Evolutionary conservation across 805 yeast species (phyloP).

Genomic region (Ogataea philodendri): DNA sequence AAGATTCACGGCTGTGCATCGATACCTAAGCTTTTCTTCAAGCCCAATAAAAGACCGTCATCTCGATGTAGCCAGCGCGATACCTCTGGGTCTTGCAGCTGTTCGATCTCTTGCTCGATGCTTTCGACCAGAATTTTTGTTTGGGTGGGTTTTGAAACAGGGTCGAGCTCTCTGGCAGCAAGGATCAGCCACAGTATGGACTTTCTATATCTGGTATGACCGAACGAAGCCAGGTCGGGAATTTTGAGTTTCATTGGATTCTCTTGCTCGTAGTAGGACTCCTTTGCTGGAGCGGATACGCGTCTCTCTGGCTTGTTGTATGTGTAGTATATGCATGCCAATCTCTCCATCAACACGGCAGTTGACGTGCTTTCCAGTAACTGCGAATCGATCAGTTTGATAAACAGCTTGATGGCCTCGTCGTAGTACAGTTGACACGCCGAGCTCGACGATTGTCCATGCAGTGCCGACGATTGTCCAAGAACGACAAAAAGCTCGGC

Average conservation of each 20-base stretch:
- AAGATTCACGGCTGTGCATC: constrained; percentile 11
- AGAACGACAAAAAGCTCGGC: constrained; percentile 61
- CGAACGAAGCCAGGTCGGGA: constrained; percentile 42
- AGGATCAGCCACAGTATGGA: constrained; percentile 74
- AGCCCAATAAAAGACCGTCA: constrained; percentile 23
- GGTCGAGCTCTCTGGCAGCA: constrained; percentile 71
- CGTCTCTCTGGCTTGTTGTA: constrained; percentile 25
- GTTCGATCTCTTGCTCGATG: constrained; percentile 21
- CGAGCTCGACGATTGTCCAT: constrained; percentile 16
- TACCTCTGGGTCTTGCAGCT: constrained; percentile 1
- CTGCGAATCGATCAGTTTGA: constrained; percentile 44
- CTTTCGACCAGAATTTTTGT: constrained; percentile 24
- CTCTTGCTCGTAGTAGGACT: constrained; percentile 35
- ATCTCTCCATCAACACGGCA: constrained; percentile 37
- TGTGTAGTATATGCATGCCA: constrained; percentile 32
- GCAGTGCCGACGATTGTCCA: constrained; percentile 35
- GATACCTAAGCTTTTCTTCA: constrained; percentile 18
- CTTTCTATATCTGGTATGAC: constrained; percentile 66
- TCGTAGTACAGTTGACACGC: constrained; percentile 41
- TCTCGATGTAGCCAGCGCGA: constrained; percentile 30
- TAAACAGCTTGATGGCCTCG: constrained; percentile 45
- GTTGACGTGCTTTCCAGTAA: constrained; percentile 44
- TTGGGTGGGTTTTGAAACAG: constrained; percentile 27
- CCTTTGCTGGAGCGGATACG: constrained; percentile 7
- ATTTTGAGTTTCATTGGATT: constrained; percentile 34